Conservation (phyloP, 352 stramenopile genomes). For the Pythium rishiriense region DNA sequence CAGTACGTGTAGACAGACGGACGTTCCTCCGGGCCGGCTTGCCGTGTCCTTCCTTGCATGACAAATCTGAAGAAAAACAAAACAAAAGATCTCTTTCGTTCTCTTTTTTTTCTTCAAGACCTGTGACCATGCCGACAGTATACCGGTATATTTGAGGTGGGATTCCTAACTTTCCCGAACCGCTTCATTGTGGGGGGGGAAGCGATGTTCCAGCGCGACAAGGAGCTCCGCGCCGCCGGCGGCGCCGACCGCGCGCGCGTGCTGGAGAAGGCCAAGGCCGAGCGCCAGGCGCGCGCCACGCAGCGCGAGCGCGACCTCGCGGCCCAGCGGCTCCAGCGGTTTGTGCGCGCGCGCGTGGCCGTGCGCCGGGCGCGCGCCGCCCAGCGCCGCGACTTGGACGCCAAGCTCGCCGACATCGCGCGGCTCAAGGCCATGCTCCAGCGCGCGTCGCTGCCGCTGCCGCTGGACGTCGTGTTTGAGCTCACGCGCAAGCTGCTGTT, state of each 20-base stretch:
- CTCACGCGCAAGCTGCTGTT: constrained; percentile 48
- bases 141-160: too few species aligned
- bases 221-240: constrained; percentile 38
- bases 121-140: too few species aligned
- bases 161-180: background rate
- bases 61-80: too few species aligned
- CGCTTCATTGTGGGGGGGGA: background rate
- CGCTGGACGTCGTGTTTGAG: constrained; percentile 50
- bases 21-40: constrained; percentile 67
- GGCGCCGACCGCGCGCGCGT: constrained; percentile 47
- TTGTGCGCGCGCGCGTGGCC: constrained; percentile 38
- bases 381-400: constrained; percentile 40
- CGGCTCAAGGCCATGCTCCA: constrained; percentile 59
- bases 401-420: constrained; percentile 58
- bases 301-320: constrained; percentile 41
- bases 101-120: too few species aligned
- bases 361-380: constrained; percentile 8
- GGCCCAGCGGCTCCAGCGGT: constrained; percentile 42
- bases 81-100: too few species aligned
- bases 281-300: constrained; percentile 42
- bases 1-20: constrained; percentile 51
- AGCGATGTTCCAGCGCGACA: constrained; percentile 59
- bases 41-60: too few species aligned
- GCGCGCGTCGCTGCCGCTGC: constrained; percentile 45
- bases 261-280: constrained; percentile 51